A percentile compares a stretch with the other conserved stretches of the same genome.
phyloP scores from a whole-genome alignment of 2,329 filamentous ascomycete genomes.

The Exophiala viscosa region DNA sequence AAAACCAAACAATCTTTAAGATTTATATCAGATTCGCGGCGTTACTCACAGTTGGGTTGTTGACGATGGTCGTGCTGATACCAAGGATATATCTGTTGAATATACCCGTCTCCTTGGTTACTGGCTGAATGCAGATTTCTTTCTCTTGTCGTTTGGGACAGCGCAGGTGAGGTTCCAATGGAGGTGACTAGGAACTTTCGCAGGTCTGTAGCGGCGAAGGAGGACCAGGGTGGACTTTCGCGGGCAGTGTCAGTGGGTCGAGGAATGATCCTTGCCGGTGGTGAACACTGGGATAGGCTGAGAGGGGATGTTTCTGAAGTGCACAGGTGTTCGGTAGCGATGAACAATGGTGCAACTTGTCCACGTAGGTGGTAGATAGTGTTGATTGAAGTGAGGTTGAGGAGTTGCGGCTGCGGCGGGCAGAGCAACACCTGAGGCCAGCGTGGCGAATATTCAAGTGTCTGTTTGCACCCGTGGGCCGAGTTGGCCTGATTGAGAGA shows the following conservation, averaged over 20 bases:
- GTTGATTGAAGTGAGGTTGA: conserved; percentile 7
- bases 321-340: conserved; percentile 14
- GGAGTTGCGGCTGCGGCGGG: conserved; percentile 3
- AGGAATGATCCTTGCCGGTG: background rate
- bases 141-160: background rate
- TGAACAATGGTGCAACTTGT: conserved; percentile 7
- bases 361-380: conserved; percentile 1
- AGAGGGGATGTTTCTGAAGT: background rate
- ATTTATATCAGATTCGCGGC: conserved; percentile 9
- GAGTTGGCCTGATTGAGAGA: conserved; percentile 6
- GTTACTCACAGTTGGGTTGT: conserved; percentile 19
- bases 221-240: background rate
- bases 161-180: background rate
- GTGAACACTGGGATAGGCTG: background rate
- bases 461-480: conserved; percentile 1
- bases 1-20: conserved; percentile 13
- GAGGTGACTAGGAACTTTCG: background rate
- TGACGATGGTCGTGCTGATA: background rate
- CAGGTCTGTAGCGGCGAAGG: background rate
- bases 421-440: conserved; percentile 21
- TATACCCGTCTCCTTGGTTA: background rate
- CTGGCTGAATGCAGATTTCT: background rate
- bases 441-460: conserved; percentile 17
- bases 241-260: conserved; percentile 3
- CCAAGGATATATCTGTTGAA: too few relatives aligned